Evolutionary conservation across 202 grass and related monocot genomes (phyloP).

Genomic region (Bolboschoenoplectus hybrid): DNA sequence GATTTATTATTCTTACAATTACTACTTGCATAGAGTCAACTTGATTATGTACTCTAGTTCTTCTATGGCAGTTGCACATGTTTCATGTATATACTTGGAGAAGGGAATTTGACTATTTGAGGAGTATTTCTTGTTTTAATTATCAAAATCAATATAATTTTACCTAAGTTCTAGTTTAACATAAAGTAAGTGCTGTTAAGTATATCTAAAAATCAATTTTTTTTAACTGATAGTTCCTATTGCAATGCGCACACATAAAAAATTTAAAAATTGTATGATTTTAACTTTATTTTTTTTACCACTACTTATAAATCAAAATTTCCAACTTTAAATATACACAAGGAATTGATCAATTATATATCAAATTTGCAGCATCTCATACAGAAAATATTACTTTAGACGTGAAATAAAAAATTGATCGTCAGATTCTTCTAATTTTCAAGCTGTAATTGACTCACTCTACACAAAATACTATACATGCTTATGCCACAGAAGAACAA

Average conservation of each 20-base stretch:
- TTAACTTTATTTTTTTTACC: background rate
- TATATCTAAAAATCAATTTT: no score
- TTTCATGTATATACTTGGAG: no score
- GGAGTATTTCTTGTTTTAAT: background rate
- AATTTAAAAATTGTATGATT: background rate
- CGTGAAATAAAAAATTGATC: no score
- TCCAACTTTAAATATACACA: no score
- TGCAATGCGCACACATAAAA: background rate
- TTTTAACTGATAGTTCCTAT: background rate
- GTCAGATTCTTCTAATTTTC: no score
- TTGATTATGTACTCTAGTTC: slow-evolving; percentile 33
- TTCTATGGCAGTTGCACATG: slow-evolving; percentile 5
- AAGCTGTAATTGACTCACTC: background rate
- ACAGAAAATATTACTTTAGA: no score
- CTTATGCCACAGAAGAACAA: background rate
- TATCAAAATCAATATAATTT: background rate
- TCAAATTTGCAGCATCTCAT: no score
- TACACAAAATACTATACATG: background rate
- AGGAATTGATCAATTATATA: no score
- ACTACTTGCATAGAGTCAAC: slow-evolving; percentile 42
- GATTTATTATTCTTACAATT: slow-evolving; percentile 1
- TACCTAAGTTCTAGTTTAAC: background rate
- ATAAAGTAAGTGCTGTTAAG: background rate
- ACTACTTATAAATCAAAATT: no score
- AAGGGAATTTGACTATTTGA: no score